Evolutionary conservation across 331 rosid genomes (phyloP).

Genomic region (Saraca asoca): DNA sequence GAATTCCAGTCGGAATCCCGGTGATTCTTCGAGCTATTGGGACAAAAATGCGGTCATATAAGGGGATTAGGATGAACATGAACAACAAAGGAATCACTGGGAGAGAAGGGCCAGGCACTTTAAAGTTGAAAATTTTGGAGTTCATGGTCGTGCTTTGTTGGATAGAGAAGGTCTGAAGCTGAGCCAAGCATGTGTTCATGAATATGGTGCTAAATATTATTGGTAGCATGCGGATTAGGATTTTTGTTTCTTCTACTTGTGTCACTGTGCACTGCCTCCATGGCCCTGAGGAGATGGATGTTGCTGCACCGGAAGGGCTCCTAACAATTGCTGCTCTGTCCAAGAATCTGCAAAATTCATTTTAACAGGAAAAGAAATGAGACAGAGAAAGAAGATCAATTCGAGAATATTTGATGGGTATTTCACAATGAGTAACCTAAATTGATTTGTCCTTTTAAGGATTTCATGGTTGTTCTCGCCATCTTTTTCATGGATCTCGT

Average conservation of each 20-base stretch:
- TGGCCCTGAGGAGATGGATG: slow-evolving; percentile 33
- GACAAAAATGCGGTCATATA: slow-evolving; percentile 63
- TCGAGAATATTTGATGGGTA: too few species aligned
- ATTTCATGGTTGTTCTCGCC: slow-evolving; percentile 44
- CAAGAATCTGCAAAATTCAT: too few species aligned
- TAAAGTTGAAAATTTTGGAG: slow-evolving; percentile 49
- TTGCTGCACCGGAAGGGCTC: slow-evolving; percentile 25
- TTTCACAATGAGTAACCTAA: slow-evolving; percentile 72
- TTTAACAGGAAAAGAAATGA: too few species aligned
- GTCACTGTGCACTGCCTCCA: slow-evolving; percentile 78
- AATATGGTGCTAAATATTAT: slow-evolving; percentile 77
- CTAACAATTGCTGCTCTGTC: slow-evolving; percentile 61
- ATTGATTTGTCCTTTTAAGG: slow-evolving; percentile 68
- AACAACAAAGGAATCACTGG: slow-evolving; percentile 67
- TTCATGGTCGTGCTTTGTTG: slow-evolving; percentile 76
- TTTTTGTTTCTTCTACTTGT: slow-evolving; percentile 88
- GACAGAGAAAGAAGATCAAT: too few species aligned
- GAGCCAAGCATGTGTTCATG: slow-evolving; percentile 81
- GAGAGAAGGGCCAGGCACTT: slow-evolving; percentile 69
- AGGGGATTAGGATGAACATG: slow-evolving; percentile 61
- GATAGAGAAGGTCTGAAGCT: too few species aligned
- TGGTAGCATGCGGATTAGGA: slow-evolving; percentile 79
- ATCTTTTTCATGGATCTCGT: slow-evolving; percentile 60
- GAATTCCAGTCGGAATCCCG: slow-evolving; percentile 74
- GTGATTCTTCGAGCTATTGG: slow-evolving; percentile 74